Base-by-base conservation (phyloP, 805 yeast species). In the Myxozyma neglecta region DNA sequence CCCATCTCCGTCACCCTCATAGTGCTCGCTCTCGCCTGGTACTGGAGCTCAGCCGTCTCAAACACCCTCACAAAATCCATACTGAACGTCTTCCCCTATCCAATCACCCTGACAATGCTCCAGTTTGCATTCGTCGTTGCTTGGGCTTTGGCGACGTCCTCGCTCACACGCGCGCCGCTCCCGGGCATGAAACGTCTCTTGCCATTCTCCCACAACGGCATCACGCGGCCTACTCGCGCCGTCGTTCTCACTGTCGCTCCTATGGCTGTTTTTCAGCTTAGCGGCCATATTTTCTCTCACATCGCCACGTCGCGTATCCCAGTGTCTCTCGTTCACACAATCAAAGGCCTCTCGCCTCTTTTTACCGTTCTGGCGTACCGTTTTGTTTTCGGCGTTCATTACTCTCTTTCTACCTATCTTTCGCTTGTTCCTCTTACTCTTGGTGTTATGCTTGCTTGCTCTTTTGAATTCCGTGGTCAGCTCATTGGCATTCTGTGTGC, bases 251-350 rank as follows among this genome's bases (percentile, higher is more conserved):
- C 90, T 13, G 90, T 96, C 0, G 82, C 90, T 24, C 98, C 98
- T 18, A 90, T 93, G 96, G 98, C 97, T 7, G 78, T 86, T 63
- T 94, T 93, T 76, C 98, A 93, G 77, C 89, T 93, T 68, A 78
- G 87, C 20, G 99, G 98, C 20, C 98, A 93, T 74, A 85, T 92
- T 64, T 84, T 96, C 13, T 84, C 96, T 7, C 97, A 92, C 73
- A 88, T 89, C 71, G 93, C 98, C n/a, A 91, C 97, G 1, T 83
- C 92, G 1, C 74, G 89, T 63, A 89, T 94, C 55, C 97, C 97
- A 0, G 97, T 94, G n/a, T 89, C 97, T 5, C 77, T 92, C 66
- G 97, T 94, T 20, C 97, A 93, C 74, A 91, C 97, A 8, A 86
- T 93, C 69, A 94, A 94, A 76, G 94, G 97, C 1, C 78, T 93